Conservation (phyloP, 345 rosid genomes). For the Citrus trifoliata region DNA sequence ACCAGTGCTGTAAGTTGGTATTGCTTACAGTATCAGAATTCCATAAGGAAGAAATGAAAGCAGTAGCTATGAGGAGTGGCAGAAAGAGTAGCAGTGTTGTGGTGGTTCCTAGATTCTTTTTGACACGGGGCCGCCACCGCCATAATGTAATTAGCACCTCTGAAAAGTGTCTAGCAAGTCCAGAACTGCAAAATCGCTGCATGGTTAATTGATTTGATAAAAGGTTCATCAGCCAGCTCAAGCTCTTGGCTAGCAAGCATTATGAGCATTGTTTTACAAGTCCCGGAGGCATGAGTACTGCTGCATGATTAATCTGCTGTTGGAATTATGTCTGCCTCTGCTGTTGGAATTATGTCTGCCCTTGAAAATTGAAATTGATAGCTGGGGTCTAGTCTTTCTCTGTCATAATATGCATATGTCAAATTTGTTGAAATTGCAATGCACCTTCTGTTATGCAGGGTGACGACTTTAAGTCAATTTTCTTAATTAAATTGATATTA, state of each 20-base stretch:
- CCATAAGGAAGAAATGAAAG: constrained; percentile 23
- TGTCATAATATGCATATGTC: no score
- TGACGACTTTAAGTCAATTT: no score
- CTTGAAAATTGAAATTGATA: no score
- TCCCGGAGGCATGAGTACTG: neutral
- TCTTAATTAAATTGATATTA: no score
- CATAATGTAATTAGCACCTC: constrained; percentile 13
- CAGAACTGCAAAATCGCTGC: neutral
- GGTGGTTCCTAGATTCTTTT: constrained; percentile 16
- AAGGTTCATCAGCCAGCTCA: neutral
- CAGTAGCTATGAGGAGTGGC: constrained; percentile 17
- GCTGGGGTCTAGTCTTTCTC: no score
- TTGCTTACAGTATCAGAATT: constrained; percentile 26
- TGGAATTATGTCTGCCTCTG: no score
- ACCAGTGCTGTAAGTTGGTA: neutral
- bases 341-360: no score
- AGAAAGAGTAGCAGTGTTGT: constrained; percentile 24
- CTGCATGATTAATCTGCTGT: no score
- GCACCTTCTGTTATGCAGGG: no score
- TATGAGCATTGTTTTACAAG: no score
- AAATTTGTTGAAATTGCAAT: no score
- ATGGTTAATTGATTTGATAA: neutral
- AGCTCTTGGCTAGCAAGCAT: neutral
- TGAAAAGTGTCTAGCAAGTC: neutral
- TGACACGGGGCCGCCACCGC: constrained; percentile 15